A percentile compares a stretch with the other conserved stretches of the same genome.
phyloP scores from a whole-genome alignment of 2,329 filamentous ascomycete genomes.

The Calonectria multiphialidica region DNA sequence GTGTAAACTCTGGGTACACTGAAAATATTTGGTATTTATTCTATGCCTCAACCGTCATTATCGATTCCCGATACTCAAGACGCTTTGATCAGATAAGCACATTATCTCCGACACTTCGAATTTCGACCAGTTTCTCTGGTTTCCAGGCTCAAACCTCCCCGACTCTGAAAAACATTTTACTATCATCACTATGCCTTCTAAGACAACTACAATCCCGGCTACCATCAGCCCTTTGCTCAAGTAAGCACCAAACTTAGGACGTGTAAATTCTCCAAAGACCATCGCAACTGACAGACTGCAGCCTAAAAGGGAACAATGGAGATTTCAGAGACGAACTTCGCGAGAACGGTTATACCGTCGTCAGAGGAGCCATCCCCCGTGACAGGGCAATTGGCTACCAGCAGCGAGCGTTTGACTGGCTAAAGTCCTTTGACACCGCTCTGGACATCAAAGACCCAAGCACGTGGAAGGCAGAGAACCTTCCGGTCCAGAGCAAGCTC shows the following conservation, averaged over 20 bases:
- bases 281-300: background rate
- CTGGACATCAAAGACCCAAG: background rate
- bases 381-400: background rate
- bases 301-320: background rate
- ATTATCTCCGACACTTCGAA: no score
- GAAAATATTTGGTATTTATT: background rate
- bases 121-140: no score
- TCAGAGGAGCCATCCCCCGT: background rate
- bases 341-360: background rate
- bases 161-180: no score
- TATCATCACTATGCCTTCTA: background rate
- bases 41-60: background rate
- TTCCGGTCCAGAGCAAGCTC: slow-evolving; percentile 4
- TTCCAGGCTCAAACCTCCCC: no score
- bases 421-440: background rate
- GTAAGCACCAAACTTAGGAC: no score
- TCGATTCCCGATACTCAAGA: no score
- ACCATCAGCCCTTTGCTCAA: background rate
- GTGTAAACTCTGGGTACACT: no score
- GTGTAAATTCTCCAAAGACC: no score
- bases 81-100: no score
- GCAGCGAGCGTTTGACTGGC: background rate
- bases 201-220: background rate
- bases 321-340: slow-evolving; percentile 1
- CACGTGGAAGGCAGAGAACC: slow-evolving; percentile 1